Conservation (phyloP, 768 basidiomycete genomes). For the Lentinus tigrinus region DNA sequence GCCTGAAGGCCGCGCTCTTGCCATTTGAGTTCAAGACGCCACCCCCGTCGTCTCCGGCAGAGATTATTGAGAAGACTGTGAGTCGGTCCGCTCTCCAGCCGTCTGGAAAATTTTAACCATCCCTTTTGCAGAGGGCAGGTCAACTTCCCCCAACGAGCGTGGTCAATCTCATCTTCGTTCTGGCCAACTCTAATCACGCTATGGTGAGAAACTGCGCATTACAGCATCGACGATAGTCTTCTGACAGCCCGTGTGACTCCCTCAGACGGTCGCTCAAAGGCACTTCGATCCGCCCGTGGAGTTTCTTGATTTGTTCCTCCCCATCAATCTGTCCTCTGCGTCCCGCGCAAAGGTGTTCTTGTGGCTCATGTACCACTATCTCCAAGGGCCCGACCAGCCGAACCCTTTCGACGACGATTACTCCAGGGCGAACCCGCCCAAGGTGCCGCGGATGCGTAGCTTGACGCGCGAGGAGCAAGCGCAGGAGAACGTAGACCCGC, state of each 20-base stretch:
- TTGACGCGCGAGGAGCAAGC: slow-evolving; percentile 54
- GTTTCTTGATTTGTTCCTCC: slow-evolving; percentile 84
- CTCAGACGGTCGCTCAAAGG: slow-evolving; percentile 39
- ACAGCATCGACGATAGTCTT: not conserved
- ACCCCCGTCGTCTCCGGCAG: slow-evolving; percentile 72
- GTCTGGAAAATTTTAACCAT: slow-evolving; percentile 3
- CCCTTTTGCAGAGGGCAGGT: slow-evolving; percentile 48
- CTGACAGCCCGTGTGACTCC: not conserved
- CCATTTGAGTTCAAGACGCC: slow-evolving; percentile 64
- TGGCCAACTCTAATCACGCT: slow-evolving; percentile 68
- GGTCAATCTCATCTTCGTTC: slow-evolving; percentile 82
- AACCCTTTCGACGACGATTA: slow-evolving; percentile 79
- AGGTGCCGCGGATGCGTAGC: slow-evolving; percentile 59
- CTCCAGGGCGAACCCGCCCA: slow-evolving; percentile 53
- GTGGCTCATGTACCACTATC: slow-evolving; percentile 81
- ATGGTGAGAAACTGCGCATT: slow-evolving; percentile 41
- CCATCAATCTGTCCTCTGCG: slow-evolving; percentile 65
- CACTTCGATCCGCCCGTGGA: slow-evolving; percentile 78
- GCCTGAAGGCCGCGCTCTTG: slow-evolving; percentile 77
- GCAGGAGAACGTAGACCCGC: slow-evolving; percentile 75
- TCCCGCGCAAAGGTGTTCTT: slow-evolving; percentile 80
- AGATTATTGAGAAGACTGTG: slow-evolving; percentile 68
- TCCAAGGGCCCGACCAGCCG: slow-evolving; percentile 60
- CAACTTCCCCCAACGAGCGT: slow-evolving; percentile 79
- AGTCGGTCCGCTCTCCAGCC: slow-evolving; percentile 26